phyloP scores from a whole-genome alignment of 257 asterid species.

The Catharanthus roseus region DNA sequence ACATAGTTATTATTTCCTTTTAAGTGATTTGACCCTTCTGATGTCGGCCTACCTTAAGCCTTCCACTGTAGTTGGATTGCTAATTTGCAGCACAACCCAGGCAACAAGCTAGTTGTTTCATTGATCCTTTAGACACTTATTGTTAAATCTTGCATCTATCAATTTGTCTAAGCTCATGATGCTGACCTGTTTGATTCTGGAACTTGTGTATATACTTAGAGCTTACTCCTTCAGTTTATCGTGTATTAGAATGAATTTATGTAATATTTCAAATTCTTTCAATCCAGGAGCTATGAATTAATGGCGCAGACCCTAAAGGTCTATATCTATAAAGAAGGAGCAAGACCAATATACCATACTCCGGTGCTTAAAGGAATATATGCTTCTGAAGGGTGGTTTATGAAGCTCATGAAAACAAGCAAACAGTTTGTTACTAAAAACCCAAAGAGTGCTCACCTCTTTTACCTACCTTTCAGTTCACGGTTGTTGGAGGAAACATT shows the following conservation, averaged over 20 bases:
- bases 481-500: constrained; percentile 39
- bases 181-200: not conserved
- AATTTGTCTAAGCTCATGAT: not conserved
- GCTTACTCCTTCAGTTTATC: not conserved
- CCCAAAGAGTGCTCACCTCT: constrained; percentile 47
- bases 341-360: constrained; percentile 37
- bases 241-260: not conserved
- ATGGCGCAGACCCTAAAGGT: constrained; percentile 36
- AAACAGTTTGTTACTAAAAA: constrained; percentile 33
- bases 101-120: not conserved
- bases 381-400: constrained; percentile 68
- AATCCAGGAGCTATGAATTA: constrained; percentile 40
- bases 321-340: constrained; percentile 34
- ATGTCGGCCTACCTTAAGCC: not conserved
- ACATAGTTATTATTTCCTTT: not conserved
- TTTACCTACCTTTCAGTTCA: constrained; percentile 55
- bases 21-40: not conserved
- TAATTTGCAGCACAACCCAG: too few species aligned
- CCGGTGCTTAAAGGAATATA: constrained; percentile 47
- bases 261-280: not conserved
- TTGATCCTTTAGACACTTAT: not conserved
- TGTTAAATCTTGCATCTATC: not conserved
- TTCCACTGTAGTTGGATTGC: not conserved
- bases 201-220: not conserved
- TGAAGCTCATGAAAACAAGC: constrained; percentile 41